These are phyloP conservation scores for Alnus rubra DNA, from an alignment of 306 rosid species.

Conservation along the genomic window DNA sequence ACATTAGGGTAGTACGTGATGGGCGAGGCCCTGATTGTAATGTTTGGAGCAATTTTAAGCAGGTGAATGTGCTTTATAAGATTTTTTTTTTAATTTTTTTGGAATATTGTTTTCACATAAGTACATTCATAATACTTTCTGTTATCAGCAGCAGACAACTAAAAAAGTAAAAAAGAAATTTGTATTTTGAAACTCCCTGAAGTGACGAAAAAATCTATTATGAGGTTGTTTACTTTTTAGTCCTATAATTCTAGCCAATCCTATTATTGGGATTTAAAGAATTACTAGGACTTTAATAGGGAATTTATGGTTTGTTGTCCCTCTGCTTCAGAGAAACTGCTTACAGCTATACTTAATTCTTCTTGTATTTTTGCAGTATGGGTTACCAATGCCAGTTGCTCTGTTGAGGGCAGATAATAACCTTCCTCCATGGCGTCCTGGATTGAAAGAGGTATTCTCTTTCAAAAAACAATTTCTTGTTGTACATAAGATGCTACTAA, in stretches of 20 bases:
- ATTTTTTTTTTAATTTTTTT: constrained; percentile 14
- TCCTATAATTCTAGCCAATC: not conserved
- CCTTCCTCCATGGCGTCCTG: constrained; percentile 96
- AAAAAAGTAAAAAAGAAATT: not conserved
- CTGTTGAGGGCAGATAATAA: constrained; percentile 94
- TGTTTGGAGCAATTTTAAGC: constrained; percentile 98
- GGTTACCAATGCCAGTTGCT: constrained; percentile 71
- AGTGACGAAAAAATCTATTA: not conserved
- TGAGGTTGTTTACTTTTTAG: not conserved
- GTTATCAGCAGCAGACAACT: not conserved
- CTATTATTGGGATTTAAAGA: not conserved
- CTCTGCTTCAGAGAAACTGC: not conserved
- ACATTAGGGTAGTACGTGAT: constrained; percentile 95
- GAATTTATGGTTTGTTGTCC: not conserved
- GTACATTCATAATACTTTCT: not conserved
- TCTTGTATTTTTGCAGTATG: constrained; percentile 68
- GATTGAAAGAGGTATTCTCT: constrained; percentile 71
- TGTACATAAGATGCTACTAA: not conserved
- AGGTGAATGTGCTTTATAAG: constrained; percentile 51
- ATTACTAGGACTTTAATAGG: not conserved
- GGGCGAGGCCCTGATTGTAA: constrained; percentile 97
- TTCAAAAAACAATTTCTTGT: not conserved
- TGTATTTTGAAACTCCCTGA: not conserved
- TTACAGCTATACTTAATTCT: constrained; percentile 21
- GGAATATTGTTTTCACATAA: constrained; percentile 6